Base-by-base conservation (phyloP, 75 land plant genomes). In the Adiantum capillusveneris region DNA sequence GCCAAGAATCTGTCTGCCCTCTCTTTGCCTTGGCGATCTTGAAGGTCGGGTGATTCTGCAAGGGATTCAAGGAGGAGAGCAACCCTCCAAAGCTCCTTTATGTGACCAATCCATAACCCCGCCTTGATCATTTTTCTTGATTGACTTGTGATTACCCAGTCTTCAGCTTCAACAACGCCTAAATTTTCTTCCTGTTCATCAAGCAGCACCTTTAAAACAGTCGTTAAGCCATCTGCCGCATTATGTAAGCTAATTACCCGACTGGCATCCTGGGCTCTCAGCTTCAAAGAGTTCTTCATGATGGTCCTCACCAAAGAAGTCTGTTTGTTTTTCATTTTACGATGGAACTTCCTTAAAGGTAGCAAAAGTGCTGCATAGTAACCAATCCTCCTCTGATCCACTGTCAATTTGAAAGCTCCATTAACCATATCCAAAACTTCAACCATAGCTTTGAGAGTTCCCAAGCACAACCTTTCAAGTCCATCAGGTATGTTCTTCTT, bases 401-500 rank as follows among this genome's bases (percentile, higher is more conserved):
- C n/a, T n/a, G n/a, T n/a, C n/a, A n/a, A n/a, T n/a, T n/a, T n/a
- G n/a, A n/a, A n/a, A n/a, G n/a, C n/a, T n/a, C n/a, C n/a, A n/a
- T n/a, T n/a, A n/a, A n/a, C n/a, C n/a, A n/a, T n/a, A n/a, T n/a
- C n/a, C n/a, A n/a, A n/a, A n/a, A n/a, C n/a, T n/a, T n/a, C n/a
- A n/a, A n/a, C n/a, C n/a, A n/a, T n/a, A n/a, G n/a, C n/a, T n/a
- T n/a, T n/a, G n/a, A n/a, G n/a, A n/a, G n/a, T n/a, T n/a, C n/a
- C n/a, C n/a, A n/a, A n/a, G n/a, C n/a, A n/a, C n/a, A n/a, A 90
- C 99, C 93, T 82, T 26, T 88, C 75, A 75, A 57, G 66, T 27
- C 53, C 75, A 36, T 80, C 82, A 26, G 61, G 18, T 31, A 75
- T 25, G 0, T 75, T 6, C 65, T 71, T 72, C 29, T 79, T 65